These are phyloP conservation scores for Euphorbia celastroides DNA, from an alignment of 441 rosid genomes.

Conservation along the genomic window DNA sequence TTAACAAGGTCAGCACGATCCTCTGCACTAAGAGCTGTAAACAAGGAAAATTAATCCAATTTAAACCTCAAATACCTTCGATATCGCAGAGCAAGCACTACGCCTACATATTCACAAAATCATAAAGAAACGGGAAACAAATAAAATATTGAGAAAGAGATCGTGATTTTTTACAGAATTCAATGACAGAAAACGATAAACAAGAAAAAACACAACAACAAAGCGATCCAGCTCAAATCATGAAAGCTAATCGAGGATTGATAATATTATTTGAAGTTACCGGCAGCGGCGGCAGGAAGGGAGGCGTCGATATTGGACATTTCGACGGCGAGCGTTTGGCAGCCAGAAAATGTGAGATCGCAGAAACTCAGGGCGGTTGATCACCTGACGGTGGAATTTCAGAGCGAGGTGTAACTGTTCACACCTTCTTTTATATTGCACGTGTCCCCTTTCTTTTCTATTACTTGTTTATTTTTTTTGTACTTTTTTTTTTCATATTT, in stretches of 20 bases:
- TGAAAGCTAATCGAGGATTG: background rate
- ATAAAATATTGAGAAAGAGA: no score
- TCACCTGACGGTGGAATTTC: background rate
- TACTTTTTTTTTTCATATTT: no score
- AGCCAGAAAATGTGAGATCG: slow-evolving; percentile 18
- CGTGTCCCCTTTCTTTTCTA: background rate
- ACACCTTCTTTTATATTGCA: background rate
- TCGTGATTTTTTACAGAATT: background rate
- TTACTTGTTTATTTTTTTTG: no score
- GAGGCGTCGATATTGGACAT: slow-evolving; percentile 43
- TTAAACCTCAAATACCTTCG: background rate
- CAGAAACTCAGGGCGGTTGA: background rate
- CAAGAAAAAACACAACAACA: no score
- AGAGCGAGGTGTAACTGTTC: background rate
- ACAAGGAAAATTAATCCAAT: background rate
- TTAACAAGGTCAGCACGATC: slow-evolving; percentile 71
- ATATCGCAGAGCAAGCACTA: background rate
- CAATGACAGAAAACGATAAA: background rate
- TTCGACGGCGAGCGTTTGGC: slow-evolving; percentile 35
- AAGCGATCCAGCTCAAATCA: background rate
- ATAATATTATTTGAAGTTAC: slow-evolving; percentile 30
- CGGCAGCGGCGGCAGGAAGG: slow-evolving; percentile 33
- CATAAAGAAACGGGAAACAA: no score
- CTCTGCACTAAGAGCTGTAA: slow-evolving; percentile 61
- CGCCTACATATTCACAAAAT: background rate